phyloP scores from a whole-genome alignment of 1,284 basidiomycete species.

The Irpex lacteus region DNA sequence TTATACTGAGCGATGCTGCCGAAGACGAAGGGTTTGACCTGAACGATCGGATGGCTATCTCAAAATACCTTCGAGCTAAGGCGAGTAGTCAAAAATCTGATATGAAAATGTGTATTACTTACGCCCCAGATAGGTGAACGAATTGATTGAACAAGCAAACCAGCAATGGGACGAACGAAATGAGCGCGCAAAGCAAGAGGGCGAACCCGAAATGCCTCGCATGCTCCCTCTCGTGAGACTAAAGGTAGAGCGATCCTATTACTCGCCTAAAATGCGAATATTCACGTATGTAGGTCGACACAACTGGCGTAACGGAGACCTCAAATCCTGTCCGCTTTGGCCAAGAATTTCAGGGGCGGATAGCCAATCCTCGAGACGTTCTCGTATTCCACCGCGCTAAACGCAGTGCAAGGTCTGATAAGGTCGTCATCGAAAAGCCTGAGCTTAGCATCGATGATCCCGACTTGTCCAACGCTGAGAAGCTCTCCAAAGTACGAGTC shows the following conservation, averaged over 20 bases:
- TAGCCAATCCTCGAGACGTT: conserved; percentile 94
- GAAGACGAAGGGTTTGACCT: conserved; percentile 76
- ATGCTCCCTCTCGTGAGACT: conserved; percentile 92
- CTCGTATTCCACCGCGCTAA: conserved; percentile 88
- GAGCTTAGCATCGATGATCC: conserved; percentile 77
- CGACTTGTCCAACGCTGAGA: conserved; percentile 59
- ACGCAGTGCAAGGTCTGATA: conserved; percentile 47
- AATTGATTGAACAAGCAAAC: conserved; percentile 77
- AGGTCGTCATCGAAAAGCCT: conserved; percentile 64
- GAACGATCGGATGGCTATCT: conserved; percentile 77
- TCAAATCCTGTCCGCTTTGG: conserved; percentile 97
- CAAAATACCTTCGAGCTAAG: conserved; percentile 73
- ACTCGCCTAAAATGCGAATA: neutral
- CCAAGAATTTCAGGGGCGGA: conserved; percentile 87
- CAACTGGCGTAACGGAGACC: conserved; percentile 84
- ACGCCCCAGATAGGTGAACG: conserved; percentile 57
- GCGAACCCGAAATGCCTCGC: conserved; percentile 59
- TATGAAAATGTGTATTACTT: neutral
- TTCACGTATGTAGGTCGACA: conserved; percentile 67
- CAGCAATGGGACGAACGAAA: conserved; percentile 81
- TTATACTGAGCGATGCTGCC: conserved; percentile 72
- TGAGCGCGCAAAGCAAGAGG: conserved; percentile 57
- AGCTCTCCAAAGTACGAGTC: conserved; percentile 68
- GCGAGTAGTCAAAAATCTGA: conserved; percentile 34
- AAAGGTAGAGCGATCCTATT: conserved; percentile 47